phyloP scores from a whole-genome alignment of 2,329 filamentous ascomycete genomes.

The Monilinia fructicola region DNA sequence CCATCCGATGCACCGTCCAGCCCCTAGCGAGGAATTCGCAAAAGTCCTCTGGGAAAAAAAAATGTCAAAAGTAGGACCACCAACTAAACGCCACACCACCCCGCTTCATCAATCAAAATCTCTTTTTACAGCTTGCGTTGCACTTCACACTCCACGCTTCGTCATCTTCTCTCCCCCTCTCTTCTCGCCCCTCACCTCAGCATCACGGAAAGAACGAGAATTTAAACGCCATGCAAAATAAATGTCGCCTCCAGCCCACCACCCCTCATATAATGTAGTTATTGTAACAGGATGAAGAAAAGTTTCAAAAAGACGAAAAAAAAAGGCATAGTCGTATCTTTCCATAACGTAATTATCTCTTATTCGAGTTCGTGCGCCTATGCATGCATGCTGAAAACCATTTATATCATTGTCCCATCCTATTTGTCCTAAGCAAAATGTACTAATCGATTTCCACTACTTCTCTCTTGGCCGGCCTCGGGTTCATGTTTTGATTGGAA shows the following conservation, averaged over 20 bases:
- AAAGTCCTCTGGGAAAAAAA: background rate
- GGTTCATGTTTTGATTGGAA: constrained; percentile 30
- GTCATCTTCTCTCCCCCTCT: background rate
- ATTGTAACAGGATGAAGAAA: constrained; percentile 18
- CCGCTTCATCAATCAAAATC: constrained; percentile 18
- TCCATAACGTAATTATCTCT: constrained; percentile 18
- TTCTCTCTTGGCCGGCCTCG: constrained; percentile 26
- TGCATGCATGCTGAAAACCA: constrained; percentile 19
- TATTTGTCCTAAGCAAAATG: constrained; percentile 2
- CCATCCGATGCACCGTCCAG: constrained; percentile 13
- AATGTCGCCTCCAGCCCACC: constrained; percentile 5
- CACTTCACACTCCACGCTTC: background rate
- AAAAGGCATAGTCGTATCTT: constrained; percentile 15
- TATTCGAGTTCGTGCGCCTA: constrained; percentile 17
- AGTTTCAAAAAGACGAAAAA: background rate
- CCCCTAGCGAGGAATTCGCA: background rate
- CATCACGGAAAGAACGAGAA: constrained; percentile 5
- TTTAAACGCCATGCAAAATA: constrained; percentile 11
- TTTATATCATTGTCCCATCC: constrained; percentile 12
- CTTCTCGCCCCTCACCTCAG: background rate
- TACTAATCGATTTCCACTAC: constrained; percentile 36
- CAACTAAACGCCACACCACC: constrained; percentile 14
- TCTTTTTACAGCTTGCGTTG: constrained; percentile 16
- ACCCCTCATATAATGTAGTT: constrained; percentile 16
- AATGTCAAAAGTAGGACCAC: constrained; percentile 4